Evolutionary conservation across 2,329 filamentous ascomycete genomes (phyloP).

Genomic region (Raffaelea albimanens): DNA sequence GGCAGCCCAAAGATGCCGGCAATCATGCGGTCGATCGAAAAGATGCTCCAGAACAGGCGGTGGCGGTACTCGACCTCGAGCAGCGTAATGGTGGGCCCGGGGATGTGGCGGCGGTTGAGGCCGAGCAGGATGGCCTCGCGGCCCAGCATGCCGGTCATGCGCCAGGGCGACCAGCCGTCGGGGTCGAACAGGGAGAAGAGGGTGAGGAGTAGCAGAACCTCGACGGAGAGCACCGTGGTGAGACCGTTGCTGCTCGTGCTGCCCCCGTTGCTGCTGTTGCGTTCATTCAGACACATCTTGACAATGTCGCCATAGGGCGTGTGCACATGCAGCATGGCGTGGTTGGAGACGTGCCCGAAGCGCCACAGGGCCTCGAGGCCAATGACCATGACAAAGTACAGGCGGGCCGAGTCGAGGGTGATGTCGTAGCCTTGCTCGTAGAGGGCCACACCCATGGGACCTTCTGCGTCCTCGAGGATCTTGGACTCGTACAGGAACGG

Average conservation of each 20-base stretch:
- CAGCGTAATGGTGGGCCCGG: slow-evolving; percentile 17
- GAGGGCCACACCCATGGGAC: slow-evolving; percentile 12
- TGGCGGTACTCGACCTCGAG: slow-evolving; percentile 20
- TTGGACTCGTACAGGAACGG: slow-evolving; percentile 31
- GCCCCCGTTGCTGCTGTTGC: too few relatives aligned
- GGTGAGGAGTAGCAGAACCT: slow-evolving; percentile 30
- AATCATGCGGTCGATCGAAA: slow-evolving; percentile 34
- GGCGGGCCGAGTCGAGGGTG: slow-evolving; percentile 23
- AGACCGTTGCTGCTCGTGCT: too few relatives aligned
- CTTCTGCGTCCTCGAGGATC: slow-evolving; percentile 24
- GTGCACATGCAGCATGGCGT: slow-evolving; percentile 21
- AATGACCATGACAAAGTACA: slow-evolving; percentile 36
- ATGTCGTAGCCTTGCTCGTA: slow-evolving; percentile 13
- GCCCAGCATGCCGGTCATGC: slow-evolving; percentile 29
- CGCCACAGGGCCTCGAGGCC: slow-evolving; percentile 32
- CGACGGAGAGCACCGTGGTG: slow-evolving; percentile 25
- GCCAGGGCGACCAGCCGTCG: slow-evolving; percentile 26
- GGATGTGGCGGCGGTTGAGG: slow-evolving; percentile 21
- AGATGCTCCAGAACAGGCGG: slow-evolving; percentile 34
- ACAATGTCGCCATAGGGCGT: slow-evolving; percentile 30
- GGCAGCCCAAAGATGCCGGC: slow-evolving; percentile 30
- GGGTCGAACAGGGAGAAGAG: slow-evolving; percentile 35
- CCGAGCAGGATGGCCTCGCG: slow-evolving; percentile 29
- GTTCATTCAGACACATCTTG: slow-evolving; percentile 28
- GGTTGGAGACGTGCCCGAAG: slow-evolving; percentile 27